A percentile compares a stretch with the other conserved stretches of the same genome.
phyloP scores from a whole-genome alignment of 1,284 basidiomycete species.

The Fomes fomentarius region DNA sequence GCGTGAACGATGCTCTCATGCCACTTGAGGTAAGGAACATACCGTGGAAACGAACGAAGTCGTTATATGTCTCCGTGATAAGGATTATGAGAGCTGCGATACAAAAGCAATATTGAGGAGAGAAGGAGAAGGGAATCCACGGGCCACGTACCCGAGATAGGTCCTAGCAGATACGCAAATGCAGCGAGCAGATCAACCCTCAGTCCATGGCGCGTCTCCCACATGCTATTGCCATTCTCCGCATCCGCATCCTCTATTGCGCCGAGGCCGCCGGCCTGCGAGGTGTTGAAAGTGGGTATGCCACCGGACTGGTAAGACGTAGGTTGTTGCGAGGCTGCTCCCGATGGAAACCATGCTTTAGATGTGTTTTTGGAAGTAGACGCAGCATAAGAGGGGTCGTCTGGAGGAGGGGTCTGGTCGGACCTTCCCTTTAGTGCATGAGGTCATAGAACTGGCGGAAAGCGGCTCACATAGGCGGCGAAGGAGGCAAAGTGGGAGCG shows the following conservation, averaged over 20 bases:
- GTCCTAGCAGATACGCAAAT: conserved; percentile 72
- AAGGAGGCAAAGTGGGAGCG: conserved; percentile 43
- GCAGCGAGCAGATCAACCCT: conserved; percentile 75
- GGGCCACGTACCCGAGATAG: conserved; percentile 65
- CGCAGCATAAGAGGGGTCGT: conserved; percentile 46
- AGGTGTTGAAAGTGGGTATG: conserved; percentile 58
- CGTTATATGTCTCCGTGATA: conserved; percentile 79
- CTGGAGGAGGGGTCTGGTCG: conserved; percentile 61
- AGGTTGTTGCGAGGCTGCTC: conserved; percentile 33
- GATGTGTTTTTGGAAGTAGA: conserved; percentile 34
- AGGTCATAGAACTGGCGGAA: not conserved
- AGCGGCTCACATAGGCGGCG: conserved; percentile 54
- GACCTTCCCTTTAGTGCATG: conserved; percentile 2
- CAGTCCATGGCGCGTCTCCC: conserved; percentile 74
- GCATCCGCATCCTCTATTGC: conserved; percentile 48
- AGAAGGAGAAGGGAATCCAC: not conserved
- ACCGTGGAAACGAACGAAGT: conserved; percentile 84
- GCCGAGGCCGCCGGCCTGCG: conserved; percentile 43
- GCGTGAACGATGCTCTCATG: not conserved
- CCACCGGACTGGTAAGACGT: conserved; percentile 74
- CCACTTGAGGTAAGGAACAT: conserved; percentile 25
- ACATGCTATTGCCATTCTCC: conserved; percentile 58
- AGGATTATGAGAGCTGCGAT: conserved; percentile 67
- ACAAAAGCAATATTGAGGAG: not conserved
- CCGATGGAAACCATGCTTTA: conserved; percentile 61